Conservation (phyloP, 331 rosid species). For the Rhamnella rubrinervis region DNA sequence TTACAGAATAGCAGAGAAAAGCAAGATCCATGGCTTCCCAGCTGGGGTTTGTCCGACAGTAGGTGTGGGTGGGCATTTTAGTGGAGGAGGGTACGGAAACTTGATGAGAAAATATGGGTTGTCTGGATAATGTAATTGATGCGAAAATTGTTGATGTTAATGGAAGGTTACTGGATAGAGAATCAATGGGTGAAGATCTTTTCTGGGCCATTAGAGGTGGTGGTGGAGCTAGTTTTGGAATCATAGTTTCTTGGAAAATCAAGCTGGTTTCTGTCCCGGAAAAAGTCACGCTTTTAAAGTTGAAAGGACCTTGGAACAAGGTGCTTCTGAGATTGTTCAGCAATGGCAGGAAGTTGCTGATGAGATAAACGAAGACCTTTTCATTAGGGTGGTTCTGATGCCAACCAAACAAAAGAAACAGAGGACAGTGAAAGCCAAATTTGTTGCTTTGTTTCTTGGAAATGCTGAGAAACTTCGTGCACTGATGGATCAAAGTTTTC, state of each 20-base stretch:
- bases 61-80: conserved; percentile 56
- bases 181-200: conserved; percentile 59
- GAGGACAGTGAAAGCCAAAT: conserved; percentile 42
- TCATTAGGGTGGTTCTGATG: conserved; percentile 51
- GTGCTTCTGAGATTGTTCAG: conserved; percentile 42
- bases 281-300: conserved; percentile 47
- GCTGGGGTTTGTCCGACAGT: conserved; percentile 62
- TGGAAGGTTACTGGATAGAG: conserved; percentile 45
- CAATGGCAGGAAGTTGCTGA: conserved; percentile 48
- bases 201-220: conserved; percentile 67
- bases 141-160: conserved; percentile 40
- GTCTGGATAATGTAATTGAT: conserved; percentile 48
- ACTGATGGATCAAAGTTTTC: conserved; percentile 34
- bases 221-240: conserved; percentile 60
- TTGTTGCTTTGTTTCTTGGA: conserved; percentile 51
- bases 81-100: conserved; percentile 61
- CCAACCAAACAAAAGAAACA: conserved; percentile 26
- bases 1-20: conserved; percentile 35
- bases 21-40: conserved; percentile 43
- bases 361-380: conserved; percentile 31
- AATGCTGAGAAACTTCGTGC: conserved; percentile 23
- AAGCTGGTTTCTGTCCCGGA: conserved; percentile 44
- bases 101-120: conserved; percentile 56
- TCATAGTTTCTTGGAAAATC: conserved; percentile 52
- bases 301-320: conserved; percentile 49